Percentiles rank a stretch among this genome's conserved stretches.
Evolutionary conservation across 2,329 filamentous ascomycete genomes (phyloP).

Genomic region (Plectosphaerella cucumerina): DNA sequence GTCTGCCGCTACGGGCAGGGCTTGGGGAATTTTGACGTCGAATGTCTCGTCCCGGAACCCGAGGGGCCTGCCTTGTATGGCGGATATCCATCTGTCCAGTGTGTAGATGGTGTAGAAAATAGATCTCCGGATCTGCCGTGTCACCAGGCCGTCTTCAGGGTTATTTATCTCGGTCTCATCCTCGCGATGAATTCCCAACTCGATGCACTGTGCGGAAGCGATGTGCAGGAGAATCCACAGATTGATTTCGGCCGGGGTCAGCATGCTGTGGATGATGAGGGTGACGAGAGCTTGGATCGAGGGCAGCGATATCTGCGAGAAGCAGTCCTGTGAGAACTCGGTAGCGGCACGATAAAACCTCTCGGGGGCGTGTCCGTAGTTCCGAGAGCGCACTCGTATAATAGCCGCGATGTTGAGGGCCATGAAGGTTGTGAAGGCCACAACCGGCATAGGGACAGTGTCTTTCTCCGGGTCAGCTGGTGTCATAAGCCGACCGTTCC

Average conservation of each 20-base stretch:
- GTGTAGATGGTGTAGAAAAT: conserved; percentile 30
- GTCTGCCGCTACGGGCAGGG: background rate
- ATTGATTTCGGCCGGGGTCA: conserved; percentile 26
- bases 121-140: conserved; percentile 15
- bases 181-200: conserved; percentile 31
- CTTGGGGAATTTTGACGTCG: conserved; percentile 20
- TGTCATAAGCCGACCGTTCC: conserved; percentile 14
- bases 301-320: conserved; percentile 25
- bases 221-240: conserved; percentile 30
- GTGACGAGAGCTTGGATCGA: conserved; percentile 26
- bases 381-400: conserved; percentile 24
- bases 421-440: conserved; percentile 28
- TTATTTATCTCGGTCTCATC: conserved; percentile 15
- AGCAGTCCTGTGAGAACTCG: conserved; percentile 23
- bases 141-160: conserved; percentile 2
- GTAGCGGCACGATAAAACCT: conserved; percentile 27
- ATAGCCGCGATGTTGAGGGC: conserved; percentile 28
- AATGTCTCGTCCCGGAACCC: conserved; percentile 32
- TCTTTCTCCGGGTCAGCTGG: conserved; percentile 2
- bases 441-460: conserved; percentile 14
- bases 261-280: conserved; percentile 24
- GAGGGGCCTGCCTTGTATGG: conserved; percentile 31
- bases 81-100: conserved; percentile 29
- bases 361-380: conserved; percentile 27
- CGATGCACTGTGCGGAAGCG: conserved; percentile 30